These are phyloP conservation scores for Penicillium arizonense DNA, from an alignment of 495 filamentous ascomycete species.

Conservation along the genomic window DNA sequence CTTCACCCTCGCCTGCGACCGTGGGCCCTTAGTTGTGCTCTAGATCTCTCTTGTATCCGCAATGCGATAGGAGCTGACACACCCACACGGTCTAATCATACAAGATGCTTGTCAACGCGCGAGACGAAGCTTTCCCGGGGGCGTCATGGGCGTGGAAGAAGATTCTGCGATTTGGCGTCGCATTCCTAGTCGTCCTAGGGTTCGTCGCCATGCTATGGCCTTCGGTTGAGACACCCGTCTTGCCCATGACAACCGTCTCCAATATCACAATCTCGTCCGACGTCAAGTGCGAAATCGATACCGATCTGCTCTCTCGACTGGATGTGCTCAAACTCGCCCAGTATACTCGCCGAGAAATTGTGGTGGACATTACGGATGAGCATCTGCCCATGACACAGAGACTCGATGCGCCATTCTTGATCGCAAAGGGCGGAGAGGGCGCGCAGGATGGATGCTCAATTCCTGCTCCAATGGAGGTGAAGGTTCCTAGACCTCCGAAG, in stretches of 20 bases:
- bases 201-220: conserved; percentile 32
- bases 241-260: conserved; percentile 17
- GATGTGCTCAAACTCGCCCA: conserved; percentile 31
- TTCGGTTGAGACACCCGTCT: conserved; percentile 10
- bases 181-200: conserved; percentile 18
- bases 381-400: conserved; percentile 31
- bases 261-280: conserved; percentile 38
- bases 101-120: conserved; percentile 28
- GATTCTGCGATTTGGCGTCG: conserved; percentile 24
- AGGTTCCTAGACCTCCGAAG: conserved; percentile 31
- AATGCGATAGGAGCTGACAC: conserved; percentile 19
- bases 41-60: conserved; percentile 13
- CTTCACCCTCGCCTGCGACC: neutral
- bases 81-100: neutral
- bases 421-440: conserved; percentile 8
- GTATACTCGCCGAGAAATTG: conserved; percentile 45
- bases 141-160: conserved; percentile 40
- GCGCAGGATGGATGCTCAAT: conserved; percentile 36
- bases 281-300: conserved; percentile 35
- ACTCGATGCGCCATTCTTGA: conserved; percentile 34
- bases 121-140: conserved; percentile 26
- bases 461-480: conserved; percentile 30
- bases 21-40: conserved; percentile 1
- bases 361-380: conserved; percentile 28
- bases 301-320: conserved; percentile 27